Percentiles rank a stretch among this genome's conserved stretches.
Evolutionary conservation across 1,284 basidiomycete genomes (phyloP).

Genomic region (Malassezia sympodialis): DNA sequence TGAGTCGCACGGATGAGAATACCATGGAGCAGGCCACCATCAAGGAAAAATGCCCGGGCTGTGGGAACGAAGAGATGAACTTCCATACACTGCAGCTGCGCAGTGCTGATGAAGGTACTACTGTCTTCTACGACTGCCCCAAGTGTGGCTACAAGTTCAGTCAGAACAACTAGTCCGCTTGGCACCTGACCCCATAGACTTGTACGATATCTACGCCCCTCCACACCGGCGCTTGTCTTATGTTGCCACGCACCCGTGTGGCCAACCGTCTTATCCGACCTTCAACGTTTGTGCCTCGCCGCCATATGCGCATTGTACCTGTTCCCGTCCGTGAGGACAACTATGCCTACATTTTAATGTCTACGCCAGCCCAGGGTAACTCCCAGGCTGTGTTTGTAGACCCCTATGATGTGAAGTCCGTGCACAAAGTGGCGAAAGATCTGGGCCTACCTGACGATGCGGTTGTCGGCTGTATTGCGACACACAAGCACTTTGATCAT

Average conservation of each 20-base stretch:
- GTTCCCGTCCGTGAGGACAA: constrained; percentile 48
- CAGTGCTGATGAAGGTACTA: constrained; percentile 50
- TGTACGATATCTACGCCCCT: constrained; percentile 4
- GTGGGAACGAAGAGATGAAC: constrained; percentile 55
- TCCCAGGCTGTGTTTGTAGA: constrained; percentile 52
- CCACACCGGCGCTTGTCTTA: not conserved
- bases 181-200: not conserved
- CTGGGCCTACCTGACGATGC: constrained; percentile 50
- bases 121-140: constrained; percentile 48
- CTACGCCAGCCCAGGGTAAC: constrained; percentile 17
- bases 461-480: constrained; percentile 43
- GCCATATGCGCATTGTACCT: constrained; percentile 43
- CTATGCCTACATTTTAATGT: constrained; percentile 43
- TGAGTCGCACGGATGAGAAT: constrained; percentile 18
- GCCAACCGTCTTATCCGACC: not conserved
- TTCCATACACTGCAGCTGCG: constrained; percentile 51
- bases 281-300: not conserved
- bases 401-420: constrained; percentile 69
- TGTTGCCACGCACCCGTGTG: not conserved
- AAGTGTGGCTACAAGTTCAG: constrained; percentile 48
- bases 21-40: constrained; percentile 55
- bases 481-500: constrained; percentile 58
- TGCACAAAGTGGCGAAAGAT: constrained; percentile 59
- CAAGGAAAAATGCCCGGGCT: constrained; percentile 81
- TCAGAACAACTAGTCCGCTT: constrained; percentile 25